phyloP scores from a whole-genome alignment of 257 asterid genomes.

The Craterostigma plantagineum region DNA sequence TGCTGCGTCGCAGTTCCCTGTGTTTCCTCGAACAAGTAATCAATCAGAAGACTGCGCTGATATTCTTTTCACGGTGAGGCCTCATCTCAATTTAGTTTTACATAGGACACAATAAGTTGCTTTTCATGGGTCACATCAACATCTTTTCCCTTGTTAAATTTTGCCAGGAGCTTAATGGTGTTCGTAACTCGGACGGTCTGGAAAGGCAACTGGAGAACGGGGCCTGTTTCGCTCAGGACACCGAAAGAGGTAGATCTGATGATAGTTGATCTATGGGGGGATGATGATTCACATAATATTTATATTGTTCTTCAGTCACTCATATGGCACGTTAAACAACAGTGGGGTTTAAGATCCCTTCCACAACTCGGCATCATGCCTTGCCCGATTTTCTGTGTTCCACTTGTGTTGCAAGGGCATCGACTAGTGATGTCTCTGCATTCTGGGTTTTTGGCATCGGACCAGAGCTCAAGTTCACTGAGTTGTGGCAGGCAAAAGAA shows the following conservation, averaged over 20 bases:
- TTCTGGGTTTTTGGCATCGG: constrained; percentile 7
- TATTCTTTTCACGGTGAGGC: constrained; percentile 19
- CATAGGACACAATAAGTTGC: background rate
- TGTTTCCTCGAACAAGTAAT: constrained; percentile 11
- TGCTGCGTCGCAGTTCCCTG: constrained; percentile 9
- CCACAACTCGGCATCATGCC: constrained; percentile 17
- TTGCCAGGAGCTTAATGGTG: constrained; percentile 11
- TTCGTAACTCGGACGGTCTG: constrained; percentile 8
- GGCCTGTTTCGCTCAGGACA: constrained; percentile 7
- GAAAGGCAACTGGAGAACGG: constrained; percentile 10
- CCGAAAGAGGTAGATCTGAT: constrained; percentile 29
- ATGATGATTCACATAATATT: constrained; percentile 19
- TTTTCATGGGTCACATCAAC: background rate
- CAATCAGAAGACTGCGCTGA: constrained; percentile 8
- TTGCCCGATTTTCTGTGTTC: constrained; percentile 15
- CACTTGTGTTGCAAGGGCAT: constrained; percentile 15
- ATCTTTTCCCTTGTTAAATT: constrained; percentile 4
- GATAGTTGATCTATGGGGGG: constrained; percentile 24
- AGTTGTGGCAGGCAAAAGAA: constrained; percentile 8
- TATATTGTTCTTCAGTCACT: constrained; percentile 19
- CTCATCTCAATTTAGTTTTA: background rate
- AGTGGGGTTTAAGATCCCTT: constrained; percentile 21
- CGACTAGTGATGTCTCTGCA: constrained; percentile 11
- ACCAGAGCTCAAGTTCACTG: constrained; percentile 6
- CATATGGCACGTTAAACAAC: constrained; percentile 6